phyloP scores from a whole-genome alignment of 164 flowering plant genomes.

The Vitis rotundifolia region DNA sequence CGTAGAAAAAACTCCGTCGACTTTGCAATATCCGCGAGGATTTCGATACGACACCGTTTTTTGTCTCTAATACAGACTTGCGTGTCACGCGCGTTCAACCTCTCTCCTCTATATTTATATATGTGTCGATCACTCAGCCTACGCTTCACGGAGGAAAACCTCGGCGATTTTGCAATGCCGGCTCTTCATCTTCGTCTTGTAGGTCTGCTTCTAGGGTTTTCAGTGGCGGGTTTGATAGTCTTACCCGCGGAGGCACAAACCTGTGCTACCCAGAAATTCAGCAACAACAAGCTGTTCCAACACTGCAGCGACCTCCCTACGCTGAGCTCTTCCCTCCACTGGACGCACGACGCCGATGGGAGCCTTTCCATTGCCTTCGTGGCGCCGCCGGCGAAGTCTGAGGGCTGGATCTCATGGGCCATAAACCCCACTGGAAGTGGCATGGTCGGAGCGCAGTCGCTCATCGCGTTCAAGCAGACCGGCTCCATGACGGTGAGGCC shows the following conservation, averaged over 20 bases:
- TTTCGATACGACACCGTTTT: too few species aligned
- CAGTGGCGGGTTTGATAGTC: slow-evolving; percentile 4
- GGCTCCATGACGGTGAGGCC: slow-evolving; percentile 22
- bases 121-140: too few species aligned
- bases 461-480: slow-evolving; percentile 19
- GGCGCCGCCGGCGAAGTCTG: slow-evolving; percentile 21
- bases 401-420: slow-evolving; percentile 47
- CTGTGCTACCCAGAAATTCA: slow-evolving; percentile 32
- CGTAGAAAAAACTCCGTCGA: too few species aligned
- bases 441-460: slow-evolving; percentile 34
- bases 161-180: too few species aligned
- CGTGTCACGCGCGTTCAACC: too few species aligned
- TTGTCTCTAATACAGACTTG: too few species aligned
- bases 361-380: slow-evolving; percentile 33
- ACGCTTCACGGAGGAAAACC: too few species aligned
- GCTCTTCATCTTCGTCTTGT: too few species aligned
- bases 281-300: slow-evolving; percentile 16
- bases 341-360: slow-evolving; percentile 27
- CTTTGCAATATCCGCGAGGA: too few species aligned
- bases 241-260: slow-evolving; percentile 22
- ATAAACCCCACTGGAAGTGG: slow-evolving; percentile 30
- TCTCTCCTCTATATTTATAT: too few species aligned
- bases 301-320: slow-evolving; percentile 28
- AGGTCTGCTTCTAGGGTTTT: too few species aligned
- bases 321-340: slow-evolving; percentile 34